Conservation (phyloP, 2,329 filamentous ascomycete genomes). For the Alternaria longipes region DNA sequence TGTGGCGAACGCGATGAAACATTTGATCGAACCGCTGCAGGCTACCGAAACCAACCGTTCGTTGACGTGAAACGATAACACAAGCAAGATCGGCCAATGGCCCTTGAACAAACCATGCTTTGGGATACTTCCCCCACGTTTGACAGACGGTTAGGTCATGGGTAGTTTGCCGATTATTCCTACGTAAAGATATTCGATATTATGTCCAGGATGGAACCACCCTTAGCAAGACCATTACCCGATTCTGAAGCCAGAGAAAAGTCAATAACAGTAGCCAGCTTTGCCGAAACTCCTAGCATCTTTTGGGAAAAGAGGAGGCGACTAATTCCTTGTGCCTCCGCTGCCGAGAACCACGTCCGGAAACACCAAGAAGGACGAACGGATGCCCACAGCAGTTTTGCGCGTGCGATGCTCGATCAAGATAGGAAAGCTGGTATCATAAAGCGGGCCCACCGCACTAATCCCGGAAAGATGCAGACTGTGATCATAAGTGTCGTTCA, state of each 20-base stretch:
- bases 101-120: conserved; percentile 22
- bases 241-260: conserved; percentile 24
- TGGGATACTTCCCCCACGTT: conserved; percentile 26
- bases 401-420: conserved; percentile 41
- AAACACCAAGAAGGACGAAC: conserved; percentile 40
- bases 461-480: conserved; percentile 49
- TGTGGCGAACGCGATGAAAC: conserved; percentile 37
- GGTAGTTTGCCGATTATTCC: conserved; percentile 25
- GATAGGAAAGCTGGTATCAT: conserved; percentile 52
- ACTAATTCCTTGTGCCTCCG: conserved; percentile 31
- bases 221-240: conserved; percentile 23
- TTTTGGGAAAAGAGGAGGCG: conserved; percentile 29
- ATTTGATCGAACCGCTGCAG: conserved; percentile 34
- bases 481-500: conserved; percentile 54
- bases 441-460: conserved; percentile 41
- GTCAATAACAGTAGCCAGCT: conserved; percentile 18
- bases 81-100: conserved; percentile 34
- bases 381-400: conserved; percentile 41
- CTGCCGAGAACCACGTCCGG: conserved; percentile 36
- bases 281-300: conserved; percentile 25
- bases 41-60: conserved; percentile 38
- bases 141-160: conserved; percentile 30
- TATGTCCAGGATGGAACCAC: conserved; percentile 26
- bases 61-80: conserved; percentile 35
- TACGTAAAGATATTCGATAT: conserved; percentile 37